These are phyloP conservation scores for Penicillium sp. DNA, from an alignment of 2,329 filamentous ascomycete species.

Conservation along the genomic window DNA sequence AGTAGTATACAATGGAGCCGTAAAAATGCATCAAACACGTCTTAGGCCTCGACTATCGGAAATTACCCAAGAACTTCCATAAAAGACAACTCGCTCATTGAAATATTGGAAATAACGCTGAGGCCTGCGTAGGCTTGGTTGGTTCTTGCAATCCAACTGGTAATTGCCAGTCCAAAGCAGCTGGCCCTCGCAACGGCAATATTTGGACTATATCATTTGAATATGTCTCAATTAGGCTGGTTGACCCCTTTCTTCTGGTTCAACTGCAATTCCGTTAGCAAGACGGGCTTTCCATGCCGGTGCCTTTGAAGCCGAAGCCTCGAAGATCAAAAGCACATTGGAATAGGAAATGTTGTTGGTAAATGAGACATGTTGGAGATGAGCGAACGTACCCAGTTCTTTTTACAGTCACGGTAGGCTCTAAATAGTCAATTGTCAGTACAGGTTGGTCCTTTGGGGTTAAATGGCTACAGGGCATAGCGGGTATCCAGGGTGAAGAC, in stretches of 20 bases:
- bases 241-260: constrained; percentile 33
- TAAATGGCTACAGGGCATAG: constrained; percentile 11
- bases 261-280: constrained; percentile 22
- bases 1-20: not conserved
- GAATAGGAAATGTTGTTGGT: not conserved
- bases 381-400: constrained; percentile 75
- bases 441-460: not conserved
- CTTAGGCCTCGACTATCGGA: not conserved
- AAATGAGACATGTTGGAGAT: not conserved
- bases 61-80: not conserved
- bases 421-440: constrained; percentile 51
- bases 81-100: not conserved
- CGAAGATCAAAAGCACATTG: not conserved
- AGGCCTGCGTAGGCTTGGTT: not conserved
- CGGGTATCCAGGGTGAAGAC: not conserved
- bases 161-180: not conserved
- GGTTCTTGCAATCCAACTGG: not conserved
- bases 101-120: not conserved
- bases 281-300: not conserved
- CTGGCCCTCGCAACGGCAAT: not conserved
- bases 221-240: not conserved
- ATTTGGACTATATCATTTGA: not conserved
- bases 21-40: not conserved
- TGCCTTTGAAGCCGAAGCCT: not conserved
- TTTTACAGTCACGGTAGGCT: constrained; percentile 93